Evolutionary conservation across 73 alveolate genomes (phyloP).

Genomic region (Blepharisma japonicum): DNA sequence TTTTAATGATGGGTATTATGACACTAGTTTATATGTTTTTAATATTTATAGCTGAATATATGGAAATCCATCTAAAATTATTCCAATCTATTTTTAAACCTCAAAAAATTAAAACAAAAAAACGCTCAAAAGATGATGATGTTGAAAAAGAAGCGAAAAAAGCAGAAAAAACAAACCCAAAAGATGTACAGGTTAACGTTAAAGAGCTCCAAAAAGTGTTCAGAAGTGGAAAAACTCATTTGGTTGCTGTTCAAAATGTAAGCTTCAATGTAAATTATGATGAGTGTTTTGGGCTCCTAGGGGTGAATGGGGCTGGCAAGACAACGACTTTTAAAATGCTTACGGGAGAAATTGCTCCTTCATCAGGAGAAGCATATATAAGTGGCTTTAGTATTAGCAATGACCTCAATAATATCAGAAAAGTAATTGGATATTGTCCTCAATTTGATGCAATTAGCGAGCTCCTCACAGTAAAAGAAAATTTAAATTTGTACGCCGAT

Average conservation of each 20-base stretch:
- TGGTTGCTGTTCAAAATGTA: constrained; percentile 86
- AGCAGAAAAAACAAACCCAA: constrained; percentile 45
- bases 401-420: constrained; percentile 77
- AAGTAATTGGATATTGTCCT: constrained; percentile 97
- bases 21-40: constrained; percentile 37
- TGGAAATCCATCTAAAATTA: constrained; percentile 35
- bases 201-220: constrained; percentile 63
- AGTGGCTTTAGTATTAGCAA: constrained; percentile 75
- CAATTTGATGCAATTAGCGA: constrained; percentile 94
- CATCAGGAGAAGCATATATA: constrained; percentile 81
- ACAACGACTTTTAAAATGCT: constrained; percentile 95
- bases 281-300: constrained; percentile 96
- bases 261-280: constrained; percentile 92
- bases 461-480: constrained; percentile 91
- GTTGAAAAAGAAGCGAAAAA: constrained; percentile 43
- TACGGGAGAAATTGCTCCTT: constrained; percentile 87
- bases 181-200: constrained; percentile 47
- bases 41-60: constrained; percentile 43
- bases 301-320: constrained; percentile 99
- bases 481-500: constrained; percentile 88
- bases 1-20: constrained; percentile 34
- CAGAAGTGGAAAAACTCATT: background rate
- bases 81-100: constrained; percentile 32
- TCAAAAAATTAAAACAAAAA: constrained; percentile 5
- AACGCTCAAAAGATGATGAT: constrained; percentile 41